Conservation (phyloP, 805 yeast species). For the Blastobotrys americana region DNA sequence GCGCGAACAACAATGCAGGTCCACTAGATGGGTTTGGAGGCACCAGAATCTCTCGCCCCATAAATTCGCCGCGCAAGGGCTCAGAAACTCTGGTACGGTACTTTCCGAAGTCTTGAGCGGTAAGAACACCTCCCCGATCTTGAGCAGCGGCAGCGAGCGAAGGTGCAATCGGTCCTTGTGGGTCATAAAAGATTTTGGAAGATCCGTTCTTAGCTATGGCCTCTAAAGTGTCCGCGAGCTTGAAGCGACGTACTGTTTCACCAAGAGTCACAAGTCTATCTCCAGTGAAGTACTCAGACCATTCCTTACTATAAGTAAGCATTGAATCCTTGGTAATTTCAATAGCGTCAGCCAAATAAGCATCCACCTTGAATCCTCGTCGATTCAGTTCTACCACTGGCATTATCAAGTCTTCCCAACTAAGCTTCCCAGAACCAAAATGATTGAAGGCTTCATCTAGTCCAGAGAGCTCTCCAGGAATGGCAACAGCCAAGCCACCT, state of each 20-base stretch:
- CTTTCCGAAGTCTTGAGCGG: constrained; percentile 54
- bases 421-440: constrained; percentile 64
- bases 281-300: constrained; percentile 28
- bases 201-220: constrained; percentile 71
- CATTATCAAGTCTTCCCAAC: constrained; percentile 64
- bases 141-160: constrained; percentile 46
- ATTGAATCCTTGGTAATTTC: constrained; percentile 30
- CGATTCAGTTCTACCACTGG: constrained; percentile 67
- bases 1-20: constrained; percentile 67
- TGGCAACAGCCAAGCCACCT: constrained; percentile 84
- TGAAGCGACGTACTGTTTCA: constrained; percentile 52
- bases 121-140: constrained; percentile 59
- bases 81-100: constrained; percentile 48
- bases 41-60: constrained; percentile 43
- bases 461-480: constrained; percentile 90
- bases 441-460: constrained; percentile 49
- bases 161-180: constrained; percentile 64
- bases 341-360: constrained; percentile 37
- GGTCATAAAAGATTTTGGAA: constrained; percentile 73
- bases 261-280: constrained; percentile 43
- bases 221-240: constrained; percentile 59
- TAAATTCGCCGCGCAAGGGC: constrained; percentile 37
- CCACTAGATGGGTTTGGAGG: constrained; percentile 78
- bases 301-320: constrained; percentile 22
- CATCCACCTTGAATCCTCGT: constrained; percentile 53